phyloP scores from a whole-genome alignment of 108 stramenopile species.

The Nitzschia palea region DNA sequence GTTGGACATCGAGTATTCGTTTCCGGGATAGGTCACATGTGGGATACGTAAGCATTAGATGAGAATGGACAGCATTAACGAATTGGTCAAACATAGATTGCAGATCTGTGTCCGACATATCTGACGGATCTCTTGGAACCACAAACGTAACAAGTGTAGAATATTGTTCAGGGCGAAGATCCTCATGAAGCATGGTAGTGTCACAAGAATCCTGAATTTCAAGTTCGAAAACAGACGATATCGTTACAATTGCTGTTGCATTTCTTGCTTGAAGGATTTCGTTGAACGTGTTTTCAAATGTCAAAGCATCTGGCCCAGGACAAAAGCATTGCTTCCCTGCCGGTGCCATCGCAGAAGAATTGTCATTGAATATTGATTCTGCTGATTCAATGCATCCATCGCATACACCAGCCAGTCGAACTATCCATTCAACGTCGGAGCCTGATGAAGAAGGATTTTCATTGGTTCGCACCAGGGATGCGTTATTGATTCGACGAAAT shows the following conservation, averaged over 20 bases:
- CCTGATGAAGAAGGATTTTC: neutral
- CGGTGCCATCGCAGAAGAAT: neutral
- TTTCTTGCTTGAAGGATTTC: no score
- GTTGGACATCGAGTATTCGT: neutral
- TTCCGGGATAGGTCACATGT: neutral
- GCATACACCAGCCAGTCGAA: neutral
- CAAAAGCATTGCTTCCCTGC: neutral
- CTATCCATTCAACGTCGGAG: neutral
- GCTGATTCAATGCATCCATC: no score
- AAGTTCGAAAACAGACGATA: no score
- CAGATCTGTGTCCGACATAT: no score
- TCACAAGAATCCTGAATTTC: no score
- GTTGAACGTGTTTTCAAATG: neutral
- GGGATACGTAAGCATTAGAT: neutral
- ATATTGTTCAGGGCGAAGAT: no score
- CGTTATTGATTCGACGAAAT: neutral
- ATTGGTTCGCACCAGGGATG: neutral
- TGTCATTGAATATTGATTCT: no score
- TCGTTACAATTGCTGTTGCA: no score
- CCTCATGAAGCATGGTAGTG: no score
- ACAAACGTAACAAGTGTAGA: no score
- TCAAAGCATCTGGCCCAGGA: neutral
- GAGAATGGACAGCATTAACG: neutral
- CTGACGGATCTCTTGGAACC: no score
- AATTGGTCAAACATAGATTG: no score